Base-by-base conservation (phyloP, 2,329 filamentous ascomycete species). In the Talaromyces sp. region DNA sequence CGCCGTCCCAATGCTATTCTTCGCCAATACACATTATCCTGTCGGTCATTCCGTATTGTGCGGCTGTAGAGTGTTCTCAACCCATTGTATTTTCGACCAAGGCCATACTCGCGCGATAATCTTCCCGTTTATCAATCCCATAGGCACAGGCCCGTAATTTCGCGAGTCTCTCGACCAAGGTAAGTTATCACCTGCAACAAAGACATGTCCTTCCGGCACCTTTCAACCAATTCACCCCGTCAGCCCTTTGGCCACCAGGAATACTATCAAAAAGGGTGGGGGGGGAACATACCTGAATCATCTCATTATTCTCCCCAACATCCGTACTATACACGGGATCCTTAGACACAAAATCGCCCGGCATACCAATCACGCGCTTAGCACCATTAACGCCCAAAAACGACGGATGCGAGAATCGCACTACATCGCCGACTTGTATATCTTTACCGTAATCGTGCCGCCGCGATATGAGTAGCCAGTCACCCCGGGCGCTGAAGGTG, bases 161-260 rank as follows among this genome's bases (percentile, higher is more conserved):
- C 94, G 85, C 43, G 91, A 97, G 77, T 99, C 94, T 63, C 90
- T 80, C 22, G 91, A 97, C 67, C 84, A 88, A 2, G 84, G 80
- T 61, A 96, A 69, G 72, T 97, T 97, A 73, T 99, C 94, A 2
- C 94, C 94, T 2, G 86, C 84, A 6, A 97, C 78, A 84, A 91
- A 97, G 67, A 91, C 95, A 78, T 99, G 94, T 1, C 94, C 94
- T 68, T 89, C 80, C 0, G 94, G 94, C 15, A 99, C 85, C 89
- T 95, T 67, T 25, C 51, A 45, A 55, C 15, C 11, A 21, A 53
- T 10, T n/a, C n/a, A n/a, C 17, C 17, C 43, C 21, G 36, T 45
- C 28, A 55, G 35, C n/a, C 21, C n/a, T n/a, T n/a, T n/a, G n/a
- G n/a, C n/a, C n/a, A n/a, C n/a, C n/a, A n/a, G n/a, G n/a, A n/a